Evolutionary conservation across 2,329 filamentous ascomycete genomes (phyloP).

Genomic region (Onygenales sp.): DNA sequence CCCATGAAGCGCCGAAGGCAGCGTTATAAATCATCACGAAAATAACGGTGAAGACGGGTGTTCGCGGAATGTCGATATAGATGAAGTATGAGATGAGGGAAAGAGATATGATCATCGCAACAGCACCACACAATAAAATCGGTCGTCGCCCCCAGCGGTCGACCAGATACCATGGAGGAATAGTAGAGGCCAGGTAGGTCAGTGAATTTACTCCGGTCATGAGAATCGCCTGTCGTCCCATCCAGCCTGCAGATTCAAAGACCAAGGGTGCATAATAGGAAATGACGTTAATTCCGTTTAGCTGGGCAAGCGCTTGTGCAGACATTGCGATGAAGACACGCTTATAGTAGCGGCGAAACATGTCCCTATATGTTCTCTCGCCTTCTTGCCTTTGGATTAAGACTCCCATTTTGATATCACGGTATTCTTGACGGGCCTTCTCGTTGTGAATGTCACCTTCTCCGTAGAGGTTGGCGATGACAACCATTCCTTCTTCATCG

Average conservation of each 20-base stretch:
- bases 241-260: constrained; percentile 95
- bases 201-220: constrained; percentile 97
- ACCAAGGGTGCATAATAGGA: constrained; percentile 97
- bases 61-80: constrained; percentile 69
- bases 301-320: constrained; percentile 85
- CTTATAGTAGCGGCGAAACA: constrained; percentile 87
- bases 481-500: constrained; percentile 95
- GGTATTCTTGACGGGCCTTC: constrained; percentile 89
- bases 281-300: constrained; percentile 99
- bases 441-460: constrained; percentile 89
- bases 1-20: constrained; percentile 95
- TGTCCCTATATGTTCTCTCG: constrained; percentile 80
- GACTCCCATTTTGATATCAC: constrained; percentile 98
- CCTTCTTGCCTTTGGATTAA: constrained; percentile 89
- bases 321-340: constrained; percentile 99
- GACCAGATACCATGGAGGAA: constrained; percentile 95
- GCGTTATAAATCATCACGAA: constrained; percentile 99
- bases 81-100: constrained; percentile 93
- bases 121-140: constrained; percentile 80
- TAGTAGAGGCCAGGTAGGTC: constrained; percentile 82
- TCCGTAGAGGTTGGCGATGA: constrained; percentile 95
- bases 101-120: constrained; percentile 81
- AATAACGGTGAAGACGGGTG: constrained; percentile 75
- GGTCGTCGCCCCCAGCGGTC: constrained; percentile 82
- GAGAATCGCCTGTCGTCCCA: constrained; percentile 77